phyloP scores from a whole-genome alignment of 495 filamentous ascomycete genomes.

The Alectoria sarmentosa region DNA sequence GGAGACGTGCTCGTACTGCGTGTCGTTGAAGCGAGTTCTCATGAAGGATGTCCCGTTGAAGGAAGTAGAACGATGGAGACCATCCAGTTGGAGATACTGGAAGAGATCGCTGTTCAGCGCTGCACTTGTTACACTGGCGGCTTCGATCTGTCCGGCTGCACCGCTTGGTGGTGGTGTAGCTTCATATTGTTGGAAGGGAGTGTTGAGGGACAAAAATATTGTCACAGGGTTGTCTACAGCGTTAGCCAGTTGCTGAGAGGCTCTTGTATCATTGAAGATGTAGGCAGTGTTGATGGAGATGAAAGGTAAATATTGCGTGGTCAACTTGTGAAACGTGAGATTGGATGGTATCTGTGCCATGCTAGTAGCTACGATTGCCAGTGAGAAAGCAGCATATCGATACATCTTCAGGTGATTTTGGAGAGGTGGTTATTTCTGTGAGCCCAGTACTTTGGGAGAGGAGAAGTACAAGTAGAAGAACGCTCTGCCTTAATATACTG shows the following conservation, averaged over 20 bases:
- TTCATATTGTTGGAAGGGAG: constrained; percentile 3
- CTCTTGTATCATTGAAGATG: constrained; percentile 2
- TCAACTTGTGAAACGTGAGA: constrained; percentile 1
- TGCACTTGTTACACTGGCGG: background rate
- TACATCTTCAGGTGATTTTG: background rate
- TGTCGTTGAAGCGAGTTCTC: constrained; percentile 8
- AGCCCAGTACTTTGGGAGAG: background rate
- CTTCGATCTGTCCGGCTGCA: constrained; percentile 3
- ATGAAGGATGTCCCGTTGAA: constrained; percentile 5
- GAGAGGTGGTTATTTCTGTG: background rate
- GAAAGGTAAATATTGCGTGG: constrained; percentile 9
- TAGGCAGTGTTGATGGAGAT: background rate
- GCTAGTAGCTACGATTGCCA: background rate
- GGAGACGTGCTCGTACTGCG: background rate
- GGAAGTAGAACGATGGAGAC: background rate
- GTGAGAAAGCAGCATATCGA: constrained; percentile 1
- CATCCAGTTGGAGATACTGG: constrained; percentile 13
- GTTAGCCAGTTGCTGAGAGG: constrained; percentile 9
- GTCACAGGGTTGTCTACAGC: constrained; percentile 5
- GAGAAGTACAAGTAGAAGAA: background rate
- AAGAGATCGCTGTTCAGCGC: constrained; percentile 3
- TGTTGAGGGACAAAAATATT: constrained; percentile 2
- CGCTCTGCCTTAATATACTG: background rate
- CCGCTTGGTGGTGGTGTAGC: background rate
- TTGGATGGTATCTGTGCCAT: background rate